A percentile compares a stretch with the other conserved stretches of the same genome.
Conservation (phyloP, 306 rosid species). For the Amphicarpaea edgeworthii region DNA sequence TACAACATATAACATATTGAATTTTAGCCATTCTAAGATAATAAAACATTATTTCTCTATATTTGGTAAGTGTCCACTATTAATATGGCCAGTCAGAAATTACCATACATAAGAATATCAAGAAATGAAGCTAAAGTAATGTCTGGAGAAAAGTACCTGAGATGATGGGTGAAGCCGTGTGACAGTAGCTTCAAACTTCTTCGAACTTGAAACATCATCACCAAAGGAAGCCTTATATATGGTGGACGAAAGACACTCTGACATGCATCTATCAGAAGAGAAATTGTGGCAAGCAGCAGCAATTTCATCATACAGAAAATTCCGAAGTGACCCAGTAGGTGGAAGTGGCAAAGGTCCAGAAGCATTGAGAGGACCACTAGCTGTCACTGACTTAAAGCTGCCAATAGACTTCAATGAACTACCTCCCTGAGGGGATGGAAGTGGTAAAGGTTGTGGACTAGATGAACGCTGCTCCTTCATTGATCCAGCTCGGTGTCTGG, state of each 20-base stretch:
- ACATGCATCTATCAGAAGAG: constrained; percentile 84
- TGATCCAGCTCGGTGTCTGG: constrained; percentile 61
- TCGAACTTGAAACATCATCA: constrained; percentile 78
- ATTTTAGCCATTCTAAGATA: constrained; percentile 14
- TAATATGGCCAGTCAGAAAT: constrained; percentile 24
- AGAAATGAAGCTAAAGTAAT: constrained; percentile 20
- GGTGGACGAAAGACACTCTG: constrained; percentile 86
- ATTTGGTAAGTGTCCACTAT: neutral
- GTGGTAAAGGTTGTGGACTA: constrained; percentile 94
- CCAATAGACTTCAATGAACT: constrained; percentile 62
- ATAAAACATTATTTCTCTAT: constrained; percentile 22
- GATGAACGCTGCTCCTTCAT: constrained; percentile 70
- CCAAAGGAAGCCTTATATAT: constrained; percentile 92
- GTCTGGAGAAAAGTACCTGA: constrained; percentile 64
- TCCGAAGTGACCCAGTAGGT: constrained; percentile 69
- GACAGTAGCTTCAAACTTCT: constrained; percentile 90
- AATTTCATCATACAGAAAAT: constrained; percentile 78
- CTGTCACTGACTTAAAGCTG: constrained; percentile 79
- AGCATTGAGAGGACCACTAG: constrained; percentile 76
- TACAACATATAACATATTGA: neutral
- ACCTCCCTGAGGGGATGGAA: constrained; percentile 78
- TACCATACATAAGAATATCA: constrained; percentile 30
- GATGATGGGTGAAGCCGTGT: constrained; percentile 86
- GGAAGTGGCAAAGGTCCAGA: constrained; percentile 95
- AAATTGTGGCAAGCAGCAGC: constrained; percentile 86